These are phyloP conservation scores for Collybiopsis luxurians DNA, from an alignment of 768 basidiomycete genomes.

Conservation along the genomic window DNA sequence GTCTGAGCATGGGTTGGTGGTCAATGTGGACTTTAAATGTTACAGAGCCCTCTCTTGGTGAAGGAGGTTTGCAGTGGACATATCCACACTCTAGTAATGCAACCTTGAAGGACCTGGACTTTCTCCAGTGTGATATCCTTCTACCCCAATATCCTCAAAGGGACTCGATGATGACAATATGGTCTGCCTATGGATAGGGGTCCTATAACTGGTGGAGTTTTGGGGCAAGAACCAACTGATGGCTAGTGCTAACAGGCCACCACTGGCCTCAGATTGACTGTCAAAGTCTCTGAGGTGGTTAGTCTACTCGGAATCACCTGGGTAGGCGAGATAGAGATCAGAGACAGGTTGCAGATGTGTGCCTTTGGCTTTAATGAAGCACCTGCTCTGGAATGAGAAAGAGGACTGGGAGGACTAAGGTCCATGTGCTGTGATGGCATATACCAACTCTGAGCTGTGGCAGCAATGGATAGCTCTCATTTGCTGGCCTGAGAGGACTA, in stretches of 20 bases:
- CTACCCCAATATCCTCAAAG: not conserved
- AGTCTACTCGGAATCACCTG: too few species aligned
- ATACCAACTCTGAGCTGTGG: conserved; percentile 6
- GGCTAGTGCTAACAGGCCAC: too few species aligned
- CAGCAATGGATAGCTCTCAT: conserved; percentile 8
- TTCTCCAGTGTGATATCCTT: not conserved
- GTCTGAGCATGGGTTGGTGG: too few species aligned
- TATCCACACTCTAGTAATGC: not conserved
- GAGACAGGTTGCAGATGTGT: too few species aligned
- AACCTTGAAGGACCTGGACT: not conserved
- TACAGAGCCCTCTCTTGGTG: not conserved
- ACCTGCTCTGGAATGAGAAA: too few species aligned
- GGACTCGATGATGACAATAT: not conserved
- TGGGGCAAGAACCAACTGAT: not conserved
- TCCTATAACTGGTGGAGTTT: not conserved
- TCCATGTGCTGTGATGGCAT: too few species aligned
- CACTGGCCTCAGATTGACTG: too few species aligned
- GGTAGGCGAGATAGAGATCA: too few species aligned
- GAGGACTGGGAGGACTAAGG: too few species aligned
- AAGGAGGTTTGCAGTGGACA: not conserved
- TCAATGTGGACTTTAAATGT: too few species aligned
- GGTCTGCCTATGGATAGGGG: not conserved
- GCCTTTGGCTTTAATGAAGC: too few species aligned
- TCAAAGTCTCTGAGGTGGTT: too few species aligned
- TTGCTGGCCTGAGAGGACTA: conserved; percentile 15